Base-by-base conservation (phyloP, 805 yeast species). In the Dipodascopsis uninucleata region DNA sequence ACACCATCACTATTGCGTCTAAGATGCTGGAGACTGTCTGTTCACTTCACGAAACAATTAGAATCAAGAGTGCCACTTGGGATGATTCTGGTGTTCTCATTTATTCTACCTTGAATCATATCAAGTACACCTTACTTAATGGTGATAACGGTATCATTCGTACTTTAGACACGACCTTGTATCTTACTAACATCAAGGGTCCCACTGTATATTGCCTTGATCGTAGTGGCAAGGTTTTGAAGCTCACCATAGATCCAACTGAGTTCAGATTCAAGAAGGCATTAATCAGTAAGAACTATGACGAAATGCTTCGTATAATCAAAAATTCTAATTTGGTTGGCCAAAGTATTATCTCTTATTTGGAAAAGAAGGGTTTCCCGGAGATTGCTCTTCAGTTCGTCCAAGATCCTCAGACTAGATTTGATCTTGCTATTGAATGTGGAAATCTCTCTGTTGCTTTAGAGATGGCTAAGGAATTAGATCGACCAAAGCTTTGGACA, bases 21-120 rank as follows among this genome's bases (percentile, higher is more conserved):
- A 82, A 81, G 64, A 82, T 78, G 53, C 74, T 90, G 58, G 88
- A 86, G 62, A 68, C 79, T 45, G 72, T 88, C 31, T 80, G 90
- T 42, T 79, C 95, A 1, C 76, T 88, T 78, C 97, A 88, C 64
- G 99, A 93, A 71, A 90, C 97, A 3, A 93, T 93, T 57, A 76
- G 98, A 65, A 87, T 93, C 61, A 93, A 93, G 71, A 81, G 94
- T 69, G 97, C 96, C 36, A 86, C 95, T 16, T 93, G 97, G 97
- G 97, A 93, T 65, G 96, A 88, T 58, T 72, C 85, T 38, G 90
- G 90, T 41, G 95, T 94, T 25, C 75, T 93, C 64, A 75, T 93
- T 56, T 93, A 90, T 69, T 83, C 97, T 17, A 93, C 99, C 5
- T 74, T 93, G 65, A 90, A 90, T 69, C 99, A 93, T 66, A 83